Base-by-base conservation (phyloP, 345 rosid species). In the Syzygium aromaticum region DNA sequence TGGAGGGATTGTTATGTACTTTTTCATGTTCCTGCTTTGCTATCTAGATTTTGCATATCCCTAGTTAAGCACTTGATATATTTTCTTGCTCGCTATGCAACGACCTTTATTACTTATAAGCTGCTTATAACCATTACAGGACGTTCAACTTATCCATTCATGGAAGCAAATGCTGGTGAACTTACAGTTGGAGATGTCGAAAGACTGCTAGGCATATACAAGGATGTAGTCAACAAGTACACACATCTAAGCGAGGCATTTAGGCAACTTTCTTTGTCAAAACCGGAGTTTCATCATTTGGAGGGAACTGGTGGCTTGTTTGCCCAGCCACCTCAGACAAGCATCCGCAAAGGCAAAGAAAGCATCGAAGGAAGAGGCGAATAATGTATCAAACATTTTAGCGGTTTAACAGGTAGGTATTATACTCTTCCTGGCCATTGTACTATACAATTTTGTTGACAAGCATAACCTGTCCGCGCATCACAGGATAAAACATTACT, bases 221-320 rank as follows among this genome's bases (percentile, higher is more conserved):
- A 96, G 90, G 94, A 92, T 84, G 92, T 92, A 57, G 95, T 93
- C 51, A 86, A 87, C 23, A 94, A 91, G 89, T 92, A 92, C 67
- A 89, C 90, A 52, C 89, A 86, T 78, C 89, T 93, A 19, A 87
- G 90, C 88, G 63, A 64, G 54, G 86, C 91, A 22, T 88, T 92
- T 88, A 87, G 91, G 86, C 91, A 82, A 27, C 84, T 87, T 84
- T 86, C 91, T 11, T 5, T 86, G 53, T 84, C 87, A 57, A 91
- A 87, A 84, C 54, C 59, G 52, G 88, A 23, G 73, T 86, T 82
- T 27, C 56, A 85, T 17, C 54, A 84, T 38, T 19, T 13, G 43
- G n/a, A 49, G 27, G 87, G 85, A 78, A 91, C 82, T 33, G 83
- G 84, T 11, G 63, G 57, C 53, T 52, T 61, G 27, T 30, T 38